Conservation (phyloP, 768 basidiomycete genomes). For the Exidia glandulosa region DNA sequence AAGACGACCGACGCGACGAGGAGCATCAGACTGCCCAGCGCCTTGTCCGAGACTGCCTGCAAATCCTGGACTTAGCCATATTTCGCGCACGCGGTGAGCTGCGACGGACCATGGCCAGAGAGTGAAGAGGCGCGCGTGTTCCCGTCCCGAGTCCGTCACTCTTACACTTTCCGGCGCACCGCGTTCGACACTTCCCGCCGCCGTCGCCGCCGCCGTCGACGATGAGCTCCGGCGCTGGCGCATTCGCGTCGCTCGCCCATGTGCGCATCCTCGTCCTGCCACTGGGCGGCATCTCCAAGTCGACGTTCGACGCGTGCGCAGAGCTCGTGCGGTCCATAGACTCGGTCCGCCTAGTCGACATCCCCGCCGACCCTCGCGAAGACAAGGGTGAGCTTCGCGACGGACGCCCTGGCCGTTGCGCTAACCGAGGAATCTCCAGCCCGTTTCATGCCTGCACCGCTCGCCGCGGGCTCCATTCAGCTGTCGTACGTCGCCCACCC, state of each 20-base stretch:
- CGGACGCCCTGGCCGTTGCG: background rate
- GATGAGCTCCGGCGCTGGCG: background rate
- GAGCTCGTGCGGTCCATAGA: slow-evolving; percentile 64
- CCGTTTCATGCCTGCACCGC: slow-evolving; percentile 70
- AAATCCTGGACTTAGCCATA: background rate
- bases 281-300: slow-evolving; percentile 59
- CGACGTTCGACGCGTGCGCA: slow-evolving; percentile 66
- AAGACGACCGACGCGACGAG: slow-evolving; percentile 66
- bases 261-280: slow-evolving; percentile 79
- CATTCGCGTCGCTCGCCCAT: slow-evolving; percentile 77
- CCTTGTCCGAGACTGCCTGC: slow-evolving; percentile 73
- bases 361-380: slow-evolving; percentile 68
- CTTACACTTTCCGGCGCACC: slow-evolving; percentile 3
- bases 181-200: background rate
- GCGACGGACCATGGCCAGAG: slow-evolving; percentile 5
- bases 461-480: slow-evolving; percentile 73
- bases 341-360: slow-evolving; percentile 66
- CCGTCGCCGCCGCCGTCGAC: background rate
- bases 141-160: background rate
- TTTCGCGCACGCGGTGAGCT: background rate
- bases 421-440: slow-evolving; percentile 27
- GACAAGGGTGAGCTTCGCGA: slow-evolving; percentile 46
- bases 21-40: slow-evolving; percentile 70
- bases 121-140: slow-evolving; percentile 1
- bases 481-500: slow-evolving; percentile 70